phyloP scores from a whole-genome alignment of 371 early-diverging fungal species.

The Mucor irregularis region DNA sequence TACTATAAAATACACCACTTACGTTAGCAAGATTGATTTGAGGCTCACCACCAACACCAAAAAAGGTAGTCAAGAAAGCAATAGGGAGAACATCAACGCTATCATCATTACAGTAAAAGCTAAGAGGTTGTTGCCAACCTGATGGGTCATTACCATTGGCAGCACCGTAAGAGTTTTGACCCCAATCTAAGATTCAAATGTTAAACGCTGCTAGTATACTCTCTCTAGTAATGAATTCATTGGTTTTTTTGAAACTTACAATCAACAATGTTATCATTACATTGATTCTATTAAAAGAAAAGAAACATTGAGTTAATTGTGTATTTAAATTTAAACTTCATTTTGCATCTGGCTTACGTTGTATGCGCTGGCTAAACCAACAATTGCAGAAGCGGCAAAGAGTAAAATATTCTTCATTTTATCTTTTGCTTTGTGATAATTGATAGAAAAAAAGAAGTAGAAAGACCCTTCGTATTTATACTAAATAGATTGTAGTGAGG shows the following conservation, averaged over 20 bases:
- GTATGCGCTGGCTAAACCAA: conserved; percentile 12
- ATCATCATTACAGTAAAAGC: conserved; percentile 63
- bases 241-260: conserved; percentile 25
- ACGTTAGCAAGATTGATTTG: conserved; percentile 66
- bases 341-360: too few species aligned
- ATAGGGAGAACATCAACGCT: conserved; percentile 63
- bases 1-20: conserved; percentile 1
- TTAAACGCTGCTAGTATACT: not conserved
- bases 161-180: conserved; percentile 55
- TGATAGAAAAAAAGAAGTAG: conserved; percentile 1
- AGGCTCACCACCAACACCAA: conserved; percentile 44
- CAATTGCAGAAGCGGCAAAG: conserved; percentile 2
- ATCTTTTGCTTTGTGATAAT: not conserved
- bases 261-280: conserved; percentile 45
- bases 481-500: too few species aligned
- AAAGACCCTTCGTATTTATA: not conserved
- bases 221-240: not conserved
- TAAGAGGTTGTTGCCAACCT: conserved; percentile 53
- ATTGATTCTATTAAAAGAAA: conserved; percentile 25
- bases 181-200: conserved; percentile 40
- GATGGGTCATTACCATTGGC: conserved; percentile 29
- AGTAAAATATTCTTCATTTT: conserved; percentile 11
- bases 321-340: not conserved
- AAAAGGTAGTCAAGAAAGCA: conserved; percentile 69
- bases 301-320: not conserved